phyloP scores from a whole-genome alignment of 768 basidiomycete genomes.

The Hygrophoropsis aurantiaca region DNA sequence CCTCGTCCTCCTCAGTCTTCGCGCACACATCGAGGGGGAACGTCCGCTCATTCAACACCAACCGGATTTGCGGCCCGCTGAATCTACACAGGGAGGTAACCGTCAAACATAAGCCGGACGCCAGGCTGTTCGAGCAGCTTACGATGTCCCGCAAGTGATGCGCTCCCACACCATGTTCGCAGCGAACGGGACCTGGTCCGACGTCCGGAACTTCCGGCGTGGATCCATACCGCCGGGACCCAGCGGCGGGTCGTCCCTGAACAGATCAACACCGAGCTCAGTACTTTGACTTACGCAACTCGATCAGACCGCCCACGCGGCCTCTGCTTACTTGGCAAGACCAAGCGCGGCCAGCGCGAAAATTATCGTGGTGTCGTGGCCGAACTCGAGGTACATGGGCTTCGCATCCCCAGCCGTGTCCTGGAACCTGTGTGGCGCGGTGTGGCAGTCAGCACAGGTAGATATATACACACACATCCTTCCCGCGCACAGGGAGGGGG shows the following conservation, averaged over 20 bases:
- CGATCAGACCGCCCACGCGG: neutral
- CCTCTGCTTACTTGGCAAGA: conserved; percentile 31
- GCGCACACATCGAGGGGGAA: conserved; percentile 38
- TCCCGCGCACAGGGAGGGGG: neutral
- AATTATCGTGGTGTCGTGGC: conserved; percentile 42
- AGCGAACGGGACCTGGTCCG: conserved; percentile 41
- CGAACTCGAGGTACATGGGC: conserved; percentile 40
- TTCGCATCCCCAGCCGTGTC: conserved; percentile 33
- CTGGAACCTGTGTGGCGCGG: conserved; percentile 28
- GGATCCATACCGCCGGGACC: conserved; percentile 21
- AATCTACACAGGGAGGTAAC: no score
- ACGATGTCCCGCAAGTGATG: conserved; percentile 38
- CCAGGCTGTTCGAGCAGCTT: conserved; percentile 1
- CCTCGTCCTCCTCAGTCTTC: conserved; percentile 24
- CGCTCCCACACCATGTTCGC: conserved; percentile 45
- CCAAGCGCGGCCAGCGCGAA: conserved; percentile 37
- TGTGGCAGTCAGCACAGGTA: no score
- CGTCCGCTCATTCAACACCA: conserved; percentile 41
- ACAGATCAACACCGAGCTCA: neutral
- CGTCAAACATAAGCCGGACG: no score
- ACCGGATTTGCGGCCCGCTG: conserved; percentile 37
- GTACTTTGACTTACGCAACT: neutral
- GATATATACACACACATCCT: neutral
- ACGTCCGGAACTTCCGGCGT: conserved; percentile 37
- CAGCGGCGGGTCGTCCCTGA: conserved; percentile 34